These are phyloP conservation scores for Curvularia sp. DNA, from an alignment of 2,329 filamentous ascomycete species.

Conservation along the genomic window DNA sequence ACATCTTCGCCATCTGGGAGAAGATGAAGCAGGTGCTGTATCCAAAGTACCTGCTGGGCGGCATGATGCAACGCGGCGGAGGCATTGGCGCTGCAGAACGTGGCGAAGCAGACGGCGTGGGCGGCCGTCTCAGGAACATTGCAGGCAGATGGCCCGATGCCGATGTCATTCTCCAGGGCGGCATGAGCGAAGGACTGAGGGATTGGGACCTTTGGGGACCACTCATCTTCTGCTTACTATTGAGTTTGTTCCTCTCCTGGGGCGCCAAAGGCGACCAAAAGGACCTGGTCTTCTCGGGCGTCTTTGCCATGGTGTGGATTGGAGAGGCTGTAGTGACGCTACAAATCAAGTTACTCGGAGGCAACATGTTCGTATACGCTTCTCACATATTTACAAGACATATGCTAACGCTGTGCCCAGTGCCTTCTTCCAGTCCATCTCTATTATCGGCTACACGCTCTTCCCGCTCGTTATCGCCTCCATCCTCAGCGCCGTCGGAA, in stretches of 20 bases:
- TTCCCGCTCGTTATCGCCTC: conserved; percentile 96
- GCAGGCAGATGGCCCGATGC: conserved; percentile 73
- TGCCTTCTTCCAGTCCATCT: conserved; percentile 96
- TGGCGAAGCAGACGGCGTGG: conserved; percentile 57
- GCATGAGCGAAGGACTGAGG: conserved; percentile 86
- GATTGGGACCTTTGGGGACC: conserved; percentile 99
- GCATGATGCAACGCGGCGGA: conserved; percentile 66
- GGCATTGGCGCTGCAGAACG: conserved; percentile 65
- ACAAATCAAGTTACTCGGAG: conserved; percentile 94
- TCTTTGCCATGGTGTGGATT: conserved; percentile 97
- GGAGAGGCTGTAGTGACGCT: conserved; percentile 96
- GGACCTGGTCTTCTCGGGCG: conserved; percentile 89
- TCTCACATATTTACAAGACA: neutral
- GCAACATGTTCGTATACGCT: conserved; percentile 81
- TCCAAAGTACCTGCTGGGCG: conserved; percentile 87
- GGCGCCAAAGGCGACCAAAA: conserved; percentile 80
- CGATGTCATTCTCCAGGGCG: conserved; percentile 69
- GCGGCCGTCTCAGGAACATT: conserved; percentile 60
- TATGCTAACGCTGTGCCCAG: conserved; percentile 60
- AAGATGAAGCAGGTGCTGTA: conserved; percentile 98
- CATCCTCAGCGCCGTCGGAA: conserved; percentile 80
- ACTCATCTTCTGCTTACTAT: conserved; percentile 87
- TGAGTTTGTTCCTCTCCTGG: conserved; percentile 87
- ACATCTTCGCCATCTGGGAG: conserved; percentile 91
- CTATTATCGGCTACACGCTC: conserved; percentile 97